Percentiles rank a stretch among this genome's conserved stretches.
Conservation (phyloP, 2,329 filamentous ascomycete genomes). For the Talaromyces marneffei region DNA sequence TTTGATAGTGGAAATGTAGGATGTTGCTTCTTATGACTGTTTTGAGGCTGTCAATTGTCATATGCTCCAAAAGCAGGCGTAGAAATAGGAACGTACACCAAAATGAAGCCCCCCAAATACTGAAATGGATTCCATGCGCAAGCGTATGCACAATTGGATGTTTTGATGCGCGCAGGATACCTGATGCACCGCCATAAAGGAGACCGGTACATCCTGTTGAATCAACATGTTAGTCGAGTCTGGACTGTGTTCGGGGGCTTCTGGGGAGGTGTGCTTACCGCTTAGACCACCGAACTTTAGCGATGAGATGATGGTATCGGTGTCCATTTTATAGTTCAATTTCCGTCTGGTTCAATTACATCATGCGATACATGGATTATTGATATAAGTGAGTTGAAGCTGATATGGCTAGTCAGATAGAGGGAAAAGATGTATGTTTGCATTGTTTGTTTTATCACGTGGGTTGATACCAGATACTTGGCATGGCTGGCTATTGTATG, state of each 20-base stretch:
- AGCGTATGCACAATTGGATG: conserved; percentile 64
- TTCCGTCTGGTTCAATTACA: background rate
- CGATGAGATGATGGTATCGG: conserved; percentile 33
- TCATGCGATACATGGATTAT: background rate
- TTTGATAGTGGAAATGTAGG: conserved; percentile 45
- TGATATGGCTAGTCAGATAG: background rate
- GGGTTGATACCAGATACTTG: background rate
- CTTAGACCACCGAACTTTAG: conserved; percentile 55
- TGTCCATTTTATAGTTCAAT: conserved; percentile 15
- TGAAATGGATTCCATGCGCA: conserved; percentile 73
- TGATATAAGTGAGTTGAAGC: background rate
- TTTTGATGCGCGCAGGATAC: conserved; percentile 61
- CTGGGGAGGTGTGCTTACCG: conserved; percentile 42
- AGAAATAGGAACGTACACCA: conserved; percentile 53
- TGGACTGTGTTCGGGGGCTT: background rate
- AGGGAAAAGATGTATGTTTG: conserved; percentile 9
- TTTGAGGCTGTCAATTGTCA: conserved; percentile 39
- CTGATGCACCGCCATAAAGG: conserved; percentile 61
- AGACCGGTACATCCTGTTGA: conserved; percentile 54
- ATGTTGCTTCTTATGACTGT: conserved; percentile 38
- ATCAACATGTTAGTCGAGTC: background rate
- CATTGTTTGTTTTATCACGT: conserved; percentile 13
- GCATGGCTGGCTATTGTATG: too few relatives aligned
- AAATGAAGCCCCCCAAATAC: conserved; percentile 68
- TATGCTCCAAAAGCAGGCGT: background rate